phyloP scores from a whole-genome alignment of 2,329 filamentous ascomycete genomes.

The Colletotrichum orbiculare region DNA sequence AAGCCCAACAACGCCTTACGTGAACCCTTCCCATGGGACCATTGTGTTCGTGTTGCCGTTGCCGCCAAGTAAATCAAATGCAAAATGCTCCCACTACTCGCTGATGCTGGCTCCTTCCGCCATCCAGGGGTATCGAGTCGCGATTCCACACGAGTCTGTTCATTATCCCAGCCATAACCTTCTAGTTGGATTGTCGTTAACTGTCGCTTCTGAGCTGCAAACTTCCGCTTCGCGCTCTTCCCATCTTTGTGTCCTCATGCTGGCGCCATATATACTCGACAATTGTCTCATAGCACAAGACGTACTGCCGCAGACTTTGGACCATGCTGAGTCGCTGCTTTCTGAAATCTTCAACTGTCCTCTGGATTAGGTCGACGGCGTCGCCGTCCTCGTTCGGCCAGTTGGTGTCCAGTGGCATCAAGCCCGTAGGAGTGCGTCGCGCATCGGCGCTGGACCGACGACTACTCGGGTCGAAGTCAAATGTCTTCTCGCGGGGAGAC shows the following conservation, averaged over 20 bases:
- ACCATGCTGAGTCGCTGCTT: slow-evolving; percentile 95
- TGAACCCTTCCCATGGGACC: slow-evolving; percentile 2
- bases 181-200: slow-evolving; percentile 18
- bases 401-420: slow-evolving; percentile 55
- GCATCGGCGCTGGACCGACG: slow-evolving; percentile 27
- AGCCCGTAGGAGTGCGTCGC: slow-evolving; percentile 30
- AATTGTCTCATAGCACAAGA: slow-evolving; percentile 95
- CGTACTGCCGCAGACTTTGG: slow-evolving; percentile 91
- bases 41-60: slow-evolving; percentile 28
- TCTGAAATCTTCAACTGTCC: slow-evolving; percentile 91
- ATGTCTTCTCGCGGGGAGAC: slow-evolving; percentile 43
- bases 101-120: slow-evolving; percentile 30
- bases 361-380: slow-evolving; percentile 81
- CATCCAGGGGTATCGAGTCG: slow-evolving; percentile 32
- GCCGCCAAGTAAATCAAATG: slow-evolving; percentile 21
- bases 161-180: background rate
- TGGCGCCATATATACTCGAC: slow-evolving; percentile 81
- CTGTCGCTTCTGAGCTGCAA: slow-evolving; percentile 32
- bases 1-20: slow-evolving; percentile 30
- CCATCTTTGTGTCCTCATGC: slow-evolving; percentile 49
- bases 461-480: slow-evolving; percentile 35
- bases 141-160: slow-evolving; percentile 23
- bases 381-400: slow-evolving; percentile 80
- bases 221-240: slow-evolving; percentile 39
- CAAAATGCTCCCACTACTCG: slow-evolving; percentile 29